Base-by-base conservation (phyloP, 1,139 yeast genomes). In the Suhomyces bribrorum region DNA sequence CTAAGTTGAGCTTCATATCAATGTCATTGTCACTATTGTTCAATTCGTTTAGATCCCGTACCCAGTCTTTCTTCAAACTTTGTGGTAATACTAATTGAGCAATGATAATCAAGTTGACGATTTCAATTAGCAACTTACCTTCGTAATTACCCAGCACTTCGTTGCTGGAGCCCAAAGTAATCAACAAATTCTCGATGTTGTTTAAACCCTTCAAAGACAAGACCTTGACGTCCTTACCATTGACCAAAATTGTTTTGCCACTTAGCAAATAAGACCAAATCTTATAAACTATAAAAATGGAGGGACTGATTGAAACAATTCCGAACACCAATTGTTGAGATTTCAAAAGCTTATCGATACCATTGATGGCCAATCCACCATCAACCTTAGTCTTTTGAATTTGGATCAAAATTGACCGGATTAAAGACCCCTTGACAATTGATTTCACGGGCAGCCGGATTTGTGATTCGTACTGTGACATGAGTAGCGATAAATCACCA, bases 331-430 rank as follows among this genome's bases (percentile, higher is more conserved):
- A 75, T 58, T 92, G 96, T 64, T 92, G 98, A 31, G 94, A 84
- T 59, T 88, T 85, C 38, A 92, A 73, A 48, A 92, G 68, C 58
- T 86, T 84, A 62, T 92, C 97, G 46, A 92, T 90, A 7, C 97
- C 97, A 50, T 76, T 81, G 45, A 92, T 77, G 0, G 96, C 97
- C 7, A 89, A 70, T 24, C 87, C 92, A 3, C 96, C 96, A 58
- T 92, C 98, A 11, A 92, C 97, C 63, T 92, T 92, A 11, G 96
- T 85, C 62, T 92, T 92, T 59, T 92, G 98, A 7, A 92, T 70
- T 61, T 92, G 97, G 44, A 92, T 90, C 52, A 92, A 64, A 32
- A 92, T 62, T 9, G 92, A 81, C 36, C 96, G 74, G 7, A 89
- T 64, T 46, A 92, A 72, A 37, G 82, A 77, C 3, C 97, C 98